A percentile compares a stretch with the other conserved stretches of the same genome.
These are phyloP conservation scores for Leucogyrophana mollusca DNA, from an alignment of 768 basidiomycete species.

Conservation along the genomic window DNA sequence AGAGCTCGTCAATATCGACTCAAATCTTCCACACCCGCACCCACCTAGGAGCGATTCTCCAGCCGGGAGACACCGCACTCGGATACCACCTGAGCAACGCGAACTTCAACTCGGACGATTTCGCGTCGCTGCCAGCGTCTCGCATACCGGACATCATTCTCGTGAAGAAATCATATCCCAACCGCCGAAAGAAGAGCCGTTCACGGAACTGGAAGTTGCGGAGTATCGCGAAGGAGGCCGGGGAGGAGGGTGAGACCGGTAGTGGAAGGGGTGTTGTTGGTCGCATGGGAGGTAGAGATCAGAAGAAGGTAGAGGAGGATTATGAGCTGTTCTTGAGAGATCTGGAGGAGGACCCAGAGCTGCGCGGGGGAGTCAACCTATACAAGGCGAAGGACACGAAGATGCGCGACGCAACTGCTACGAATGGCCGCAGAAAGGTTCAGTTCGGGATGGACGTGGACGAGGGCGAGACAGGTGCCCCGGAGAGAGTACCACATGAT, in stretches of 20 bases:
- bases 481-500: conserved; percentile 16
- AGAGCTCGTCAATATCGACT: conserved; percentile 54
- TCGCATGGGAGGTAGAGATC: conserved; percentile 84
- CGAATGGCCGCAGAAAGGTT: conserved; percentile 19
- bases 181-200: conserved; percentile 87
- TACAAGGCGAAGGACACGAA: conserved; percentile 68
- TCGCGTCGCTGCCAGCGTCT: conserved; percentile 58
- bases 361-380: conserved; percentile 82
- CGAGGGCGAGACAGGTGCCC: conserved; percentile 32
- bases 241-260: conserved; percentile 81
- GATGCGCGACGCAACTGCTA: conserved; percentile 41
- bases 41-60: conserved; percentile 89
- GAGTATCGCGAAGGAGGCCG: conserved; percentile 90
- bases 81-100: conserved; percentile 87
- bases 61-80: conserved; percentile 91
- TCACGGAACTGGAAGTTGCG: conserved; percentile 84
- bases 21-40: conserved; percentile 96
- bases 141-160: conserved; percentile 90
- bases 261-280: conserved; percentile 85
- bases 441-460: conserved; percentile 67
- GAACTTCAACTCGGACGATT: conserved; percentile 93
- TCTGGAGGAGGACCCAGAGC: conserved; percentile 91
- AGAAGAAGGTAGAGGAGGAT: conserved; percentile 92
- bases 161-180: conserved; percentile 94
- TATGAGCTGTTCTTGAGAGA: conserved; percentile 96